These are phyloP conservation scores for Spatholobus suberectus DNA, from an alignment of 306 rosid genomes.

Conservation along the genomic window DNA sequence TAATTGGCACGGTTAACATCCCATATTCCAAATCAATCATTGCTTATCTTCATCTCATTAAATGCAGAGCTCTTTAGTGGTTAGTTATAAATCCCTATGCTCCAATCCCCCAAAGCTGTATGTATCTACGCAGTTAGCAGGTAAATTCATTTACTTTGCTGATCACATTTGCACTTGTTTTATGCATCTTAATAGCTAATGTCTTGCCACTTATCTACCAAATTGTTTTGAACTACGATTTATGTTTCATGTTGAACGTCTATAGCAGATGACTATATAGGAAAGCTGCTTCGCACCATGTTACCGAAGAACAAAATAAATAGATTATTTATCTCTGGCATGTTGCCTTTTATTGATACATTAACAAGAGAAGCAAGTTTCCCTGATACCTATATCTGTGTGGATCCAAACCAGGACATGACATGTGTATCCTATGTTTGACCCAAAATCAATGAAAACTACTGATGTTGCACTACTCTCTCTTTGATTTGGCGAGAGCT, in stretches of 20 bases:
- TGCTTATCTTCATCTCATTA: neutral
- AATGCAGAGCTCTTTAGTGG: neutral
- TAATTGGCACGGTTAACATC: neutral
- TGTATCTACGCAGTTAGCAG: neutral
- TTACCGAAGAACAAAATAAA: neutral
- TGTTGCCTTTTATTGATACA: constrained; percentile 16
- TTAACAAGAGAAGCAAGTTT: constrained; percentile 16
- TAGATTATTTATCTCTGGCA: constrained; percentile 6
- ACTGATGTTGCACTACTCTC: constrained; percentile 42
- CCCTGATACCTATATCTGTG: neutral
- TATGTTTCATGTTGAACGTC: neutral
- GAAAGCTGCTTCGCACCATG: neutral
- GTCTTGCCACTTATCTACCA: neutral
- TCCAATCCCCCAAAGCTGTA: neutral
- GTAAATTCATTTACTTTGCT: neutral
- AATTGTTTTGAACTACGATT: neutral
- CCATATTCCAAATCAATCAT: neutral
- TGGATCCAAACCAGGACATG: constrained; percentile 22
- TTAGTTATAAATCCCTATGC: neutral
- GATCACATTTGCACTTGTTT: neutral
- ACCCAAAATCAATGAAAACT: constrained; percentile 17
- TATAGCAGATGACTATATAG: neutral
- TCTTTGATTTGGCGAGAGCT: constrained; percentile 70
- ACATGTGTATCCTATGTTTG: constrained; percentile 11
- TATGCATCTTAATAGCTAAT: neutral